A percentile compares a stretch with the other conserved stretches of the same genome.
Conservation (phyloP, 2,329 filamentous ascomycete species). For the Sporothrix curviconia region DNA sequence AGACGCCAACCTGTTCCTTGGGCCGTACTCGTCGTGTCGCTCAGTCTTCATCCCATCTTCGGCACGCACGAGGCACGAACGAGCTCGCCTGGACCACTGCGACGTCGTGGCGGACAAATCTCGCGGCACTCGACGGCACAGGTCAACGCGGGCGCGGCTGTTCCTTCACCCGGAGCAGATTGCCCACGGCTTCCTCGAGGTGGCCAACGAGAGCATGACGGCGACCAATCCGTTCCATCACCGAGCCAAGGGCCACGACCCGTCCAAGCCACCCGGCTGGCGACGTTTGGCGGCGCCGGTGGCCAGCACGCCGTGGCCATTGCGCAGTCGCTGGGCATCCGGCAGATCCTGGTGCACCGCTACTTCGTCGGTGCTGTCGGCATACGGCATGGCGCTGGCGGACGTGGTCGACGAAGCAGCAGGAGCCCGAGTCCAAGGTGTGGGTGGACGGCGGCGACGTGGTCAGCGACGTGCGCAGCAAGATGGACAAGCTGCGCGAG, state of each 20-base stretch:
- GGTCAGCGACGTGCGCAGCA: slow-evolving; percentile 32
- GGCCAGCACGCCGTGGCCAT: slow-evolving; percentile 87
- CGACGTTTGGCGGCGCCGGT: slow-evolving; percentile 85
- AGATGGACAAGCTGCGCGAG: slow-evolving; percentile 65
- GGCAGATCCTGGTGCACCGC: slow-evolving; percentile 74
- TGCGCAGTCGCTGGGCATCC: slow-evolving; percentile 73
- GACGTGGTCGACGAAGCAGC: slow-evolving; percentile 86
- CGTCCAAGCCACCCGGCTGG: slow-evolving; percentile 80
- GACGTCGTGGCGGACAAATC: slow-evolving; percentile 61
- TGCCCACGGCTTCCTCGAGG: slow-evolving; percentile 54
- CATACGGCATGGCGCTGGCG: slow-evolving; percentile 85
- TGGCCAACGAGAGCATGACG: slow-evolving; percentile 66
- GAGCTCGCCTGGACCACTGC: slow-evolving; percentile 77
- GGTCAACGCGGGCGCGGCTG: slow-evolving; percentile 53
- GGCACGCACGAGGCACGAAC: slow-evolving; percentile 59
- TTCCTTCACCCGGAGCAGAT: slow-evolving; percentile 55
- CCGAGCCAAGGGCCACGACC: slow-evolving; percentile 92
- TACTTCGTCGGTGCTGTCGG: slow-evolving; percentile 84
- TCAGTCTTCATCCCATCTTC: slow-evolving; percentile 65
- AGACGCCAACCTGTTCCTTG: slow-evolving; percentile 60
- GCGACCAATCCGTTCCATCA: slow-evolving; percentile 80
- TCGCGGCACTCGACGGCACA: slow-evolving; percentile 84
- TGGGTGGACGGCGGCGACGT: slow-evolving; percentile 44
- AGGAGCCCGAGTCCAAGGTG: slow-evolving; percentile 63
- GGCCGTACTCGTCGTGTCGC: slow-evolving; percentile 48